These are phyloP conservation scores for Barbarea vulgaris DNA, from an alignment of 345 rosid species.

Conservation along the genomic window DNA sequence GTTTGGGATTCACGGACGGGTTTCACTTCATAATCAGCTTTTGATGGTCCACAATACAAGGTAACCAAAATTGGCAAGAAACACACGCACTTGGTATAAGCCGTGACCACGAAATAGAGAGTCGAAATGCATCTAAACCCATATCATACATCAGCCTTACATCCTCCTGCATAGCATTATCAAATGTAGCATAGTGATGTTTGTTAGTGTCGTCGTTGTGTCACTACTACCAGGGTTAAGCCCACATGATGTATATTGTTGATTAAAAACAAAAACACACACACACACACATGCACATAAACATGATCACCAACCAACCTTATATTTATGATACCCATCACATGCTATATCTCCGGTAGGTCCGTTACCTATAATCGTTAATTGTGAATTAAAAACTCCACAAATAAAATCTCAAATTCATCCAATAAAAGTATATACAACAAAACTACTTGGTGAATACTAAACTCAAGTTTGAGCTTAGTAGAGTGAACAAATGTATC, in stretches of 20 bases:
- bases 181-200: neutral
- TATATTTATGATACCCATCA: neutral
- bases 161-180: neutral
- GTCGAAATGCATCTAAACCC: neutral
- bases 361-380: neutral
- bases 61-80: neutral
- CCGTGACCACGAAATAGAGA: neutral
- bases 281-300: no score
- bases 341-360: neutral
- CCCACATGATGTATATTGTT: neutral
- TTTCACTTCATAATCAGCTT: no score
- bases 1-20: no score
- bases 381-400: neutral
- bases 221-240: no score
- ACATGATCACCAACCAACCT: neutral
- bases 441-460: neutral
- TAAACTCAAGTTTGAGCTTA: neutral
- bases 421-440: neutral
- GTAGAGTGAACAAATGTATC: constrained; percentile 53
- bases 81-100: neutral
- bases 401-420: no score
- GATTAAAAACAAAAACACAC: no score
- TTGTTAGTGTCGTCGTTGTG: no score
- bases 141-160: neutral
- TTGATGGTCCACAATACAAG: no score